Conservation (phyloP, 495 filamentous ascomycete genomes). For the Talaromyces nanjingensis region DNA sequence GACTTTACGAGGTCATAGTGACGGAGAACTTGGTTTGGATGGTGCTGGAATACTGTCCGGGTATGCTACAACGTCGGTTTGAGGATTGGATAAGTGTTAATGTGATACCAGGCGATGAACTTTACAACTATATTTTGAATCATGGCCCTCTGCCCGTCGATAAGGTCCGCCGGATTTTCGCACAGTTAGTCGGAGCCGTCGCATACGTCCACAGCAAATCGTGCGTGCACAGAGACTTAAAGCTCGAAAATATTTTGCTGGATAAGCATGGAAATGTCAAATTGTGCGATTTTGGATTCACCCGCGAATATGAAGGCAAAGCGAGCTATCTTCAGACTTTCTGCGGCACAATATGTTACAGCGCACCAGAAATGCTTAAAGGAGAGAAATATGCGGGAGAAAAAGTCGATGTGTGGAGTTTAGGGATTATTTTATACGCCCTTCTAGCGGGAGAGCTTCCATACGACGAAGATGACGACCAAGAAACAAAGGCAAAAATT, state of each 20-base stretch:
- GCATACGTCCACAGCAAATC: slow-evolving; percentile 92
- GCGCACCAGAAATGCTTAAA: slow-evolving; percentile 95
- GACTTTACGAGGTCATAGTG: slow-evolving; percentile 95
- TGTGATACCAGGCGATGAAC: slow-evolving; percentile 68
- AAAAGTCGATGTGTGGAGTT: slow-evolving; percentile 97
- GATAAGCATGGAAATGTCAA: slow-evolving; percentile 98
- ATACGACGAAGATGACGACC: slow-evolving; percentile 91
- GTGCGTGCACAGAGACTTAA: slow-evolving; percentile 94
- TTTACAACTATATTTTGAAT: slow-evolving; percentile 89
- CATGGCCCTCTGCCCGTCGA: slow-evolving; percentile 78
- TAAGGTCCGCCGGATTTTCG: slow-evolving; percentile 92
- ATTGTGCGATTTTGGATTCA: slow-evolving; percentile 98
- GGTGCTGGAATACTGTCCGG: slow-evolving; percentile 93
- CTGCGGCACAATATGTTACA: slow-evolving; percentile 96
- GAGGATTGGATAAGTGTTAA: slow-evolving; percentile 2
- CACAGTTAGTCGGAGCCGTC: slow-evolving; percentile 92
- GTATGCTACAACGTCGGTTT: slow-evolving; percentile 40
- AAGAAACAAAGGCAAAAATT: slow-evolving; percentile 76
- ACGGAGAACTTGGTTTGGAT: slow-evolving; percentile 94
- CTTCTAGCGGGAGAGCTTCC: slow-evolving; percentile 88
- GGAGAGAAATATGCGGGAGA: slow-evolving; percentile 97
- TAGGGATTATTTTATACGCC: slow-evolving; percentile 94
- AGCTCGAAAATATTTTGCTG: slow-evolving; percentile 93
- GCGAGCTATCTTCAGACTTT: slow-evolving; percentile 95
- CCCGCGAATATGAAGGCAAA: slow-evolving; percentile 92